Evolutionary conservation across 352 stramenopile genomes (phyloP).

Genomic region (Elongisporangium senticosum): DNA sequence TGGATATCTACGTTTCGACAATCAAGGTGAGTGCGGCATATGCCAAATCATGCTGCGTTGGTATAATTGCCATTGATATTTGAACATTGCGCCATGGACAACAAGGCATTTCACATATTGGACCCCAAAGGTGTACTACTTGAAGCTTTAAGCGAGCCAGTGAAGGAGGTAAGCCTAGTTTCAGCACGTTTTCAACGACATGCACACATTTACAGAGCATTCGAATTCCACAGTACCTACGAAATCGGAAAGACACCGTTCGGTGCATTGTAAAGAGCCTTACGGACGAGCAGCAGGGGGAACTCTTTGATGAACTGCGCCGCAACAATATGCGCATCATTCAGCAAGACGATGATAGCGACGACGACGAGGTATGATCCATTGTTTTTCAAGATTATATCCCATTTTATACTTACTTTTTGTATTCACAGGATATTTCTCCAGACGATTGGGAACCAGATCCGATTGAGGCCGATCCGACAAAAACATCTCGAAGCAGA

Average conservation of each 20-base stretch:
- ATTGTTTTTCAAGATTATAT: not conserved
- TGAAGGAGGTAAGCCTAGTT: constrained; percentile 50
- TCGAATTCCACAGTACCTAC: constrained; percentile 74
- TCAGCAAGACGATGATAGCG: constrained; percentile 90
- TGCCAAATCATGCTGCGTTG: too few species aligned
- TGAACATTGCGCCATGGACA: not conserved
- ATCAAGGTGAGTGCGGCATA: constrained; percentile 76
- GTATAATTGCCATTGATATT: too few species aligned
- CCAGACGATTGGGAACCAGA: constrained; percentile 90
- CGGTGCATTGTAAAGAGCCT: constrained; percentile 95
- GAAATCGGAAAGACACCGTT: constrained; percentile 93
- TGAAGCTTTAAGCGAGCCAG: constrained; percentile 58
- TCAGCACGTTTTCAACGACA: too few species aligned
- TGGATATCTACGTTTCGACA: constrained; percentile 97
- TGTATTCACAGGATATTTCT: constrained; percentile 42
- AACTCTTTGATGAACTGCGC: constrained; percentile 95
- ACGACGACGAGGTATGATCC: constrained; percentile 85
- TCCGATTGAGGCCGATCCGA: constrained; percentile 78
- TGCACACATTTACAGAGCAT: not conserved
- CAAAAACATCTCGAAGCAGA: constrained; percentile 68
- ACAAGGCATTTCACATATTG: constrained; percentile 86
- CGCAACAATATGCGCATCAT: constrained; percentile 90
- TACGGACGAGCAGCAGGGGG: constrained; percentile 86
- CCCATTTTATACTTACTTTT: not conserved
- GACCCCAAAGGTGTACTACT: constrained; percentile 92